Evolutionary conservation across 768 basidiomycete genomes (phyloP), one percentile per base, ranked within the genome.

Genomic region (Suillus subaureus): DNA sequence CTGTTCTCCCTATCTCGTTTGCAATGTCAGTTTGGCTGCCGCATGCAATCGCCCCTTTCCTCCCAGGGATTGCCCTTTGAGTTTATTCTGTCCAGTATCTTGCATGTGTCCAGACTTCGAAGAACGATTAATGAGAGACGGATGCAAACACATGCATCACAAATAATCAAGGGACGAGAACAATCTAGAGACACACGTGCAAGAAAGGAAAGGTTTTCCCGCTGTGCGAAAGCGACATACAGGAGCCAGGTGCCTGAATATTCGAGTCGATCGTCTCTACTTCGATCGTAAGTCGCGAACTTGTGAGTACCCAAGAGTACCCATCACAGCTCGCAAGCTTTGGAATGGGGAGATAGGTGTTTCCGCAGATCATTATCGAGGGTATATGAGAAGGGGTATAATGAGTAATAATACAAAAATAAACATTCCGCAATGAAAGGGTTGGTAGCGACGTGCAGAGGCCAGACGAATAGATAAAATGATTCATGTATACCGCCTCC

Each of bases 301-400:
- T 21, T n/a, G n/a, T n/a, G n/a, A n/a, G n/a, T n/a, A n/a, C n/a
- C n/a, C n/a, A n/a, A n/a, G n/a, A 55, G 31, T 33, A 55, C 31
- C 31, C 18, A 11, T 55, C 31, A 33, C 33, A n/a, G n/a, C n/a
- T n/a, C n/a, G n/a, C n/a, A n/a, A 33, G 31, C 31, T 11, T 6
- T 35, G 21, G 21, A 56, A 56, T 37, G 7, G 37, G 35, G 35
- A 54, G 11, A 31, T 35, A 35, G 26, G 4, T 1, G 23, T 40
- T 40, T 18, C 37, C 16, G 23, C 18, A 39, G 18, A 58, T n/a
- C 6, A 28, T 42, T 6, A 28, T 26, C 35, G 39, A 40, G 40
- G 58, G 18, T 60, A 40, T 40, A 58, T 58, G 39, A 40, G 15
- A 40, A 40, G 16, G 7, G 58, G 58, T 60, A 60, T 60, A 42